Evolutionary conservation across 352 stramenopile species (phyloP).

Genomic region (Phytophthora podocarpi): DNA sequence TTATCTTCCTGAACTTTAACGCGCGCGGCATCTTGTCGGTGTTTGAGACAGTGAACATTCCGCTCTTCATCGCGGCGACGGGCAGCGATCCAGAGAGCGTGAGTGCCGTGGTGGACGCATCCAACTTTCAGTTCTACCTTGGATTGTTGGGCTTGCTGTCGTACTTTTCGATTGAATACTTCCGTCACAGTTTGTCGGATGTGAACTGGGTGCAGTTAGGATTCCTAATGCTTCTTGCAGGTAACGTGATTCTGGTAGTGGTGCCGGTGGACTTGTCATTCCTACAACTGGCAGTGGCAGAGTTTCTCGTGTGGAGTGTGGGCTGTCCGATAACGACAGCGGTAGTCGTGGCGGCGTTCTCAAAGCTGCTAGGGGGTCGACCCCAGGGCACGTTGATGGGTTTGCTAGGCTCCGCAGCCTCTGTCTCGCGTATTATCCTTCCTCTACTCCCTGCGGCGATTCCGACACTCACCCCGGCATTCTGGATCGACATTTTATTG

Average conservation of each 20-base stretch:
- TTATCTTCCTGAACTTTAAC: slow-evolving; percentile 80
- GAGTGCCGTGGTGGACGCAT: slow-evolving; percentile 56
- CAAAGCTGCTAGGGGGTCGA: slow-evolving; percentile 67
- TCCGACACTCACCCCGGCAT: slow-evolving; percentile 63
- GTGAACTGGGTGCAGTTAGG: slow-evolving; percentile 68
- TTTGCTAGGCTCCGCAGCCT: slow-evolving; percentile 66
- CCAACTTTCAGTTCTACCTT: slow-evolving; percentile 82
- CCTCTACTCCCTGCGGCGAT: slow-evolving; percentile 70
- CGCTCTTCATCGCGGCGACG: slow-evolving; percentile 67
- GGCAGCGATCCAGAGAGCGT: slow-evolving; percentile 53
- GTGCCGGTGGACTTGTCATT: slow-evolving; percentile 44
- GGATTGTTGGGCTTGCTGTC: slow-evolving; percentile 67
- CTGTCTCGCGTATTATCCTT: slow-evolving; percentile 70
- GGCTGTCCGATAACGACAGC: slow-evolving; percentile 74
- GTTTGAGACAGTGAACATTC: slow-evolving; percentile 82
- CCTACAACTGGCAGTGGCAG: slow-evolving; percentile 45
- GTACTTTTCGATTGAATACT: slow-evolving; percentile 79
- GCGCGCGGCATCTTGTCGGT: slow-evolving; percentile 73
- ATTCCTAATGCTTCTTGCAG: slow-evolving; percentile 61
- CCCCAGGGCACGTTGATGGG: slow-evolving; percentile 81
- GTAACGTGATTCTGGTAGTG: slow-evolving; percentile 62
- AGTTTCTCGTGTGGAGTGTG: slow-evolving; percentile 78
- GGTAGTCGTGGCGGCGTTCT: slow-evolving; percentile 70
- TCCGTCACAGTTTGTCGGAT: slow-evolving; percentile 59
- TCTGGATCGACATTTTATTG: slow-evolving; percentile 68